These are phyloP conservation scores for Trichoderma sp. DNA, from an alignment of 2,329 filamentous ascomycete species.

Conservation along the genomic window DNA sequence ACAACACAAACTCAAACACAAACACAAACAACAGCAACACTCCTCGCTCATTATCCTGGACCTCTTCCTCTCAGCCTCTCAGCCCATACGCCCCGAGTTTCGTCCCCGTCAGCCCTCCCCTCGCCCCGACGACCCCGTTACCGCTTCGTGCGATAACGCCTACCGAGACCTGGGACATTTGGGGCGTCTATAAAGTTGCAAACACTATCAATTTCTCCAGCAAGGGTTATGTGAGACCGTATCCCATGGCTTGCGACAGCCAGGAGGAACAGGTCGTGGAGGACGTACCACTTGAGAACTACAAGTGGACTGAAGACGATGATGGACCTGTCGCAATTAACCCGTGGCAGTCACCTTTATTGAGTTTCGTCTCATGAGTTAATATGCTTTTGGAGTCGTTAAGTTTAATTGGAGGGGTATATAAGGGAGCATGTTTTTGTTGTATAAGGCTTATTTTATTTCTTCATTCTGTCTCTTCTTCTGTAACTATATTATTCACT, in stretches of 20 bases:
- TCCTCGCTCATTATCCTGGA: not conserved
- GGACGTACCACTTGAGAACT: not conserved
- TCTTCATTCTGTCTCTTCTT: not conserved
- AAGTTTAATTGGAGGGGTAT: not conserved
- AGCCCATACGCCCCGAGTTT: not conserved
- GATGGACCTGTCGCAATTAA: not conserved
- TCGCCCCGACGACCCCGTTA: not conserved
- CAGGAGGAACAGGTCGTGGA: not conserved
- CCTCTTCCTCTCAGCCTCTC: not conserved
- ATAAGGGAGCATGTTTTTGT: not conserved
- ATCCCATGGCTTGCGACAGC: not conserved
- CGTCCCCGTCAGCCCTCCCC: not conserved
- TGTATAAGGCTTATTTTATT: not conserved
- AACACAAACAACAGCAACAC: not conserved
- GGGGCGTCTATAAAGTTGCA: not conserved
- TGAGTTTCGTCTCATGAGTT: not conserved
- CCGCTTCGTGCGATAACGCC: not conserved
- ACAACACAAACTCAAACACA: not conserved
- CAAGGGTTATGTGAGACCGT: not conserved
- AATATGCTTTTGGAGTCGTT: too few species aligned
- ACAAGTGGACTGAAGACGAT: not conserved
- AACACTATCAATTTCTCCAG: not conserved
- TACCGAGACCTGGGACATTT: not conserved
- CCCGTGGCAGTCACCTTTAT: not conserved
- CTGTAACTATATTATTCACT: not conserved